Percentiles rank a stretch among this genome's conserved stretches.
These are phyloP conservation scores for Penicillium canescens DNA, from an alignment of 495 filamentous ascomycete genomes.

Conservation along the genomic window DNA sequence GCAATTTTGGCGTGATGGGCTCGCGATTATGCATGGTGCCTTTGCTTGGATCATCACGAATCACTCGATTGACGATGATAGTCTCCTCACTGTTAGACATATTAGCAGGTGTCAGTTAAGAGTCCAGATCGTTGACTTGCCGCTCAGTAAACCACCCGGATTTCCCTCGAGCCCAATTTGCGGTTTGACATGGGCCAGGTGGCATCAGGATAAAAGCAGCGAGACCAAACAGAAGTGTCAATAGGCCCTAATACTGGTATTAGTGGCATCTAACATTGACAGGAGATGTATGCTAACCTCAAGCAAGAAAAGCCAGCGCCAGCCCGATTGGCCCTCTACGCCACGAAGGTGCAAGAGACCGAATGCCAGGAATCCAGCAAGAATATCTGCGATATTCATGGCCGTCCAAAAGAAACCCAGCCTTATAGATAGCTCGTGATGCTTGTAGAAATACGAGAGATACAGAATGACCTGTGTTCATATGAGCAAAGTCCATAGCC, in stretches of 20 bases:
- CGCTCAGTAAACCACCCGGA: constrained; percentile 70
- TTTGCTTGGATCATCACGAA: constrained; percentile 75
- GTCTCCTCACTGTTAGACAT: constrained; percentile 34
- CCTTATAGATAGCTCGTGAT: constrained; percentile 61
- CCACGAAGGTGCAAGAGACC: constrained; percentile 46
- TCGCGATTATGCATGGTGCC: constrained; percentile 63
- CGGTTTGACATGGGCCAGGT: constrained; percentile 64
- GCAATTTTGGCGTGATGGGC: constrained; percentile 43
- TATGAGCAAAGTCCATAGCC: neutral
- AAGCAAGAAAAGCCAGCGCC: constrained; percentile 45
- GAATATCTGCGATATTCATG: constrained; percentile 53
- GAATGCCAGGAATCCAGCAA: constrained; percentile 50
- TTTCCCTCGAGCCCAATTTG: constrained; percentile 61
- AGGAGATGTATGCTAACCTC: constrained; percentile 30
- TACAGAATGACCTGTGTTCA: constrained; percentile 50
- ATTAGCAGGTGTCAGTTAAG: neutral
- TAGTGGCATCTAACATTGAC: neutral
- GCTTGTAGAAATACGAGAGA: constrained; percentile 71
- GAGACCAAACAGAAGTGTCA: constrained; percentile 59
- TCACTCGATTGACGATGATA: constrained; percentile 72
- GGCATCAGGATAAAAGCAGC: constrained; percentile 63
- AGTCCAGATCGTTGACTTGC: constrained; percentile 29
- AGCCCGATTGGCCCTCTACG: constrained; percentile 24
- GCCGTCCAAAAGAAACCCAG: constrained; percentile 62
- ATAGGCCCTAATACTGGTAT: constrained; percentile 18